These are phyloP conservation scores for Solanum gracilifrons DNA, from an alignment of 257 asterid species.

Conservation along the genomic window DNA sequence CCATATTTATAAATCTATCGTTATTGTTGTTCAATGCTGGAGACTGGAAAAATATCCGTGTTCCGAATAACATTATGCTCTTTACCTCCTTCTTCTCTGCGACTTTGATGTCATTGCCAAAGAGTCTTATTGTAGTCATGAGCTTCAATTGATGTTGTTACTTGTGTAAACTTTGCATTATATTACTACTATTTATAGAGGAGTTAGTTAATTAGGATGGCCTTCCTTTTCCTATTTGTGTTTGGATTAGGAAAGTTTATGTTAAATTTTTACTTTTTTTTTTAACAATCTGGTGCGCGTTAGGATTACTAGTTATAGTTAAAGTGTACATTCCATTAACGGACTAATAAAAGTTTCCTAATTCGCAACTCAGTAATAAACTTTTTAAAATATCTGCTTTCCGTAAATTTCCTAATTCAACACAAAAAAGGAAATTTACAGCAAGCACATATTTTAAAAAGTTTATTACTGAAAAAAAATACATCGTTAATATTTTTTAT, in stretches of 20 bases:
- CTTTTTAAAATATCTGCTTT: neutral
- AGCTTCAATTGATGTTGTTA: neutral
- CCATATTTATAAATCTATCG: neutral
- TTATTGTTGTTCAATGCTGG: neutral
- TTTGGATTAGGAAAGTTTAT: neutral
- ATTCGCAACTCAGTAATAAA: neutral
- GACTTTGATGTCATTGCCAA: neutral
- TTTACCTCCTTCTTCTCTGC: neutral
- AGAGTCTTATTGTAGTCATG: neutral
- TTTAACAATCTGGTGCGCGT: neutral
- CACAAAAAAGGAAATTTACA: neutral
- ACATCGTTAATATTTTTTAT: neutral
- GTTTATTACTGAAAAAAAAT: neutral
- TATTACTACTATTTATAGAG: neutral
- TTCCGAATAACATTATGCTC: neutral
- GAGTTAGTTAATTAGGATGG: neutral
- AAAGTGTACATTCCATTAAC: neutral
- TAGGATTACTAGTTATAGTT: neutral
- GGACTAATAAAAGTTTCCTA: neutral
- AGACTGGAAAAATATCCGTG: neutral
- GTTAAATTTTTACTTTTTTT: neutral
- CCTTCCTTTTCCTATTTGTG: neutral
- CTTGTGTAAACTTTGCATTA: neutral
- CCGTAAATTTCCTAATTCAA: neutral
- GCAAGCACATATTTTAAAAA: neutral